phyloP scores from a whole-genome alignment of 2,329 filamentous ascomycete species.

The Trichophyton simii region DNA sequence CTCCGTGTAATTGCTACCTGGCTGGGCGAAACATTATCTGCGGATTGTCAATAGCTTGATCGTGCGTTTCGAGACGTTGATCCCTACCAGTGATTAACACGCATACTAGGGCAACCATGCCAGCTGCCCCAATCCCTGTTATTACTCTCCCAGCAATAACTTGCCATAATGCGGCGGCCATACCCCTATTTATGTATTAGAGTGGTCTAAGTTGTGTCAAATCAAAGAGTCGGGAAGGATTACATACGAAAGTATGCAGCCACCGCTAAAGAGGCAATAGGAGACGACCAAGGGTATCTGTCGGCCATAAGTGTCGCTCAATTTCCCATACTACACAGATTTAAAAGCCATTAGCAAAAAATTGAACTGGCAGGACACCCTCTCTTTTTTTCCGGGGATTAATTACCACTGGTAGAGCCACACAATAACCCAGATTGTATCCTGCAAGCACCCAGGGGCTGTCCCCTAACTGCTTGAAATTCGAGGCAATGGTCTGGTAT shows the following conservation, averaged over 20 bases:
- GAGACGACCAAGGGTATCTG: neutral
- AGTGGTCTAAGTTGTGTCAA: neutral
- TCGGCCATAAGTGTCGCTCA: neutral
- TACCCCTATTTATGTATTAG: neutral
- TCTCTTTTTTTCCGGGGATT: neutral
- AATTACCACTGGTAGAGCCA: constrained; percentile 5
- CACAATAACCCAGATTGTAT: neutral
- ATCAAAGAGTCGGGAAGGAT: neutral
- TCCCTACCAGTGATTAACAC: neutral
- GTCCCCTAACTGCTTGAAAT: neutral
- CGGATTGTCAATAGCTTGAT: neutral
- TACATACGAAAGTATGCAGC: constrained; percentile 2
- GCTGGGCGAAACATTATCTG: neutral
- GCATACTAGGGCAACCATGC: neutral
- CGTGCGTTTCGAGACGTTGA: neutral
- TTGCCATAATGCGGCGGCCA: neutral
- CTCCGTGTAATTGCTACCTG: neutral
- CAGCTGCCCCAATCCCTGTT: neutral
- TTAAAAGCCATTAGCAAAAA: neutral
- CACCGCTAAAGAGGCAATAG: neutral
- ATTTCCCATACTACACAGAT: neutral
- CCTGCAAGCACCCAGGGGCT: neutral
- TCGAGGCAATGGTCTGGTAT: neutral
- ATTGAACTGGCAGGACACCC: neutral
- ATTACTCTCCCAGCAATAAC: constrained; percentile 1